phyloP scores from a whole-genome alignment of 2,329 filamentous ascomycete species.

The Colletotrichum eleusines region DNA sequence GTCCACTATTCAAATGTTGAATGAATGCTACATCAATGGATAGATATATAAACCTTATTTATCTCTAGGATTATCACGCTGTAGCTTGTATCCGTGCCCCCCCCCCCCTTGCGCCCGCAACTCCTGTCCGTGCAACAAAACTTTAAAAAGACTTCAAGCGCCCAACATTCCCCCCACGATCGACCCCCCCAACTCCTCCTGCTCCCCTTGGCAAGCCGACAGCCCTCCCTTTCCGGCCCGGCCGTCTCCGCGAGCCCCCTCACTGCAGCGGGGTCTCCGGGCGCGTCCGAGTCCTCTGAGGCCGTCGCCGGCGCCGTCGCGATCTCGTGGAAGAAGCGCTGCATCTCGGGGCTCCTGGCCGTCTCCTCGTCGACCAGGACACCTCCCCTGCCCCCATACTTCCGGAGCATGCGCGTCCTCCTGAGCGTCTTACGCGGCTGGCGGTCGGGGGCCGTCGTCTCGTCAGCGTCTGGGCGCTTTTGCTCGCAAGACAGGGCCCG shows the following conservation, averaged over 20 bases:
- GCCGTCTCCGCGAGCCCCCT: too few relatives aligned
- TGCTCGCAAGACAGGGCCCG: too few relatives aligned
- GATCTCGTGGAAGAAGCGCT: conserved; percentile 15
- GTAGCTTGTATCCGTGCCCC: too few relatives aligned
- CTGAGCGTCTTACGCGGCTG: not conserved
- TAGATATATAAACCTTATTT: not conserved
- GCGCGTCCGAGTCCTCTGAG: not conserved
- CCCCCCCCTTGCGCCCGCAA: not conserved
- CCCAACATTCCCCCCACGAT: conserved; percentile 19
- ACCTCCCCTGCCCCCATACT: not conserved
- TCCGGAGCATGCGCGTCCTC: conserved; percentile 5
- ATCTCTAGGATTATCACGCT: not conserved
- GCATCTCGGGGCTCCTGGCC: not conserved
- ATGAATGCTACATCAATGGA: not conserved
- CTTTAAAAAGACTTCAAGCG: not conserved
- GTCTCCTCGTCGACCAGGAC: conserved; percentile 3
- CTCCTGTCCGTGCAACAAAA: not conserved
- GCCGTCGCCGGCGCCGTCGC: not conserved
- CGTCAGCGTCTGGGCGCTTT: not conserved
- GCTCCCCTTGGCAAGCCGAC: too few relatives aligned
- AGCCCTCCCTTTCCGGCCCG: not conserved
- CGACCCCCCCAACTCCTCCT: conserved; percentile 6
- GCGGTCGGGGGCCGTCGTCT: not conserved
- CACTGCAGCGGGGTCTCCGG: too few relatives aligned
- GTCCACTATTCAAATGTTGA: not conserved